phyloP scores from a whole-genome alignment of 805 yeast genomes.

The Torulaspora gathmanii region DNA sequence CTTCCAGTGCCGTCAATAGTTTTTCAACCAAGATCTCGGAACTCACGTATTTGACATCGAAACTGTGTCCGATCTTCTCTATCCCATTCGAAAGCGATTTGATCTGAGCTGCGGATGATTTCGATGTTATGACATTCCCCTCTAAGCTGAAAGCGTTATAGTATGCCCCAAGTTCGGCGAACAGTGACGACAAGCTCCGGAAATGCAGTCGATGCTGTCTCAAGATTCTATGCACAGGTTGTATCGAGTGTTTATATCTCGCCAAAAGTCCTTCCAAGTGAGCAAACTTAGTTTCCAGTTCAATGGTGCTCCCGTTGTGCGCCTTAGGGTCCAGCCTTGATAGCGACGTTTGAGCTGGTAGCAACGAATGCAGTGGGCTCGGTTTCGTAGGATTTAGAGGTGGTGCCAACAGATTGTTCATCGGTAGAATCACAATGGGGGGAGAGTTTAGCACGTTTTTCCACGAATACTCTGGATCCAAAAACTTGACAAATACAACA shows the following conservation, averaged over 20 bases:
- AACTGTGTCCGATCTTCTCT: conserved; percentile 82
- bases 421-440: conserved; percentile 51
- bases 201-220: conserved; percentile 35
- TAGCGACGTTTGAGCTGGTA: conserved; percentile 56
- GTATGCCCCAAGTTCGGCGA: conserved; percentile 73
- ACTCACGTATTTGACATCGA: conserved; percentile 64
- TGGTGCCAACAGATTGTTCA: conserved; percentile 52
- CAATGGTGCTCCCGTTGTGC: conserved; percentile 25
- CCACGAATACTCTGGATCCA: conserved; percentile 86
- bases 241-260: conserved; percentile 27
- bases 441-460: conserved; percentile 61
- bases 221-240: conserved; percentile 28
- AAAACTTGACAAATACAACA: conserved; percentile 64
- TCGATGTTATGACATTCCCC: conserved; percentile 50
- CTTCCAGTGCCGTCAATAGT: conserved; percentile 36
- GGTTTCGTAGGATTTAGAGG: conserved; percentile 57
- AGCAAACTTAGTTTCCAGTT: conserved; percentile 38
- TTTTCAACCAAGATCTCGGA: conserved; percentile 43
- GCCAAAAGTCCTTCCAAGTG: conserved; percentile 37
- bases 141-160: conserved; percentile 59
- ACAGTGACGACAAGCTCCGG: conserved; percentile 56
- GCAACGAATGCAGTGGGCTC: conserved; percentile 53
- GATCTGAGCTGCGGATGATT: conserved; percentile 40
- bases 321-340: conserved; percentile 34
- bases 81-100: conserved; percentile 47